These are phyloP conservation scores for Sugiyamaella japonica DNA, from an alignment of 1,139 yeast genomes.

Conservation along the genomic window DNA sequence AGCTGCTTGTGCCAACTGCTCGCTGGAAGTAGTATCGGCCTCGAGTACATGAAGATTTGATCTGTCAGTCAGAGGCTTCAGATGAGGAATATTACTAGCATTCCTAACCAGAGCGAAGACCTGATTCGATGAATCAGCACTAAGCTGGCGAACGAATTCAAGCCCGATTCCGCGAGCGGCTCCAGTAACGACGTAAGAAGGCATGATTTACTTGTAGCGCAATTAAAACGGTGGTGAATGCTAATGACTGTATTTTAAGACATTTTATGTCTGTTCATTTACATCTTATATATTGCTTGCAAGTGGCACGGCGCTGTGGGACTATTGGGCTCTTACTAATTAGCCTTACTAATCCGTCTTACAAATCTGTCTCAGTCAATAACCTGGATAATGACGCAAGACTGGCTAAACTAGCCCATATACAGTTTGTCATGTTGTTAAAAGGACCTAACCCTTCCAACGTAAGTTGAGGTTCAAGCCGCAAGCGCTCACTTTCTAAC, in stretches of 20 bases:
- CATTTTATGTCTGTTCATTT: too few relatives aligned
- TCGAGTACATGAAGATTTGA: slow-evolving; percentile 20
- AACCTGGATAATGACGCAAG: background rate
- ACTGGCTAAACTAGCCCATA: background rate
- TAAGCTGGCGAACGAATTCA: slow-evolving; percentile 17
- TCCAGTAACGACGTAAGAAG: slow-evolving; percentile 21
- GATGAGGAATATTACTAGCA: slow-evolving; percentile 3
- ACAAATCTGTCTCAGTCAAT: too few relatives aligned
- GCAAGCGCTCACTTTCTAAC: background rate
- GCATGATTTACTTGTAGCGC: slow-evolving; percentile 4
- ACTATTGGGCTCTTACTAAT: too few relatives aligned
- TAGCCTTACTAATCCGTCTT: too few relatives aligned
- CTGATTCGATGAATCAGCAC: slow-evolving; percentile 1
- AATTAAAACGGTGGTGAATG: too few relatives aligned
- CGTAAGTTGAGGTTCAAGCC: slow-evolving; percentile 13
- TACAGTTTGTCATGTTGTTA: slow-evolving; percentile 4
- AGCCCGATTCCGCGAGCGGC: slow-evolving; percentile 22
- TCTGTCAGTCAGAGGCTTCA: slow-evolving; percentile 15
- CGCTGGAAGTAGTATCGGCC: slow-evolving; percentile 18
- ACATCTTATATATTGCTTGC: too few relatives aligned
- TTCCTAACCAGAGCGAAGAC: slow-evolving; percentile 22
- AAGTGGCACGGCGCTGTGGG: too few relatives aligned
- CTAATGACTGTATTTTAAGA: too few relatives aligned
- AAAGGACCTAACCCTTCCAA: background rate
- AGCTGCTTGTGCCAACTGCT: slow-evolving; percentile 16